A percentile compares a stretch with the other conserved stretches of the same genome.
Evolutionary conservation across 1,284 basidiomycete species (phyloP).

Genomic region (Tilletiaria anomala): DNA sequence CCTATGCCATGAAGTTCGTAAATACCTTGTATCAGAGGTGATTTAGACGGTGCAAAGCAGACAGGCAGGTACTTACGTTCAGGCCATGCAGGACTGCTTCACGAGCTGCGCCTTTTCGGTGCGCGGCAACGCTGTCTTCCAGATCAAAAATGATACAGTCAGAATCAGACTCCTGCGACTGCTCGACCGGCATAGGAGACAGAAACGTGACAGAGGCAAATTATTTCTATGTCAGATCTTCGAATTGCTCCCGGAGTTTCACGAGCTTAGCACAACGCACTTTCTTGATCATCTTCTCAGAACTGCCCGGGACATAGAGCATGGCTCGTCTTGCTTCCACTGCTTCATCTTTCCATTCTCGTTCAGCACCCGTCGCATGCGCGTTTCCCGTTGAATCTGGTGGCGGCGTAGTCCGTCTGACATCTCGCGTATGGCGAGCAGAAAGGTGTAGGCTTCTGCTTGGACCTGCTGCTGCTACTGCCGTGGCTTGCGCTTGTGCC

Average conservation of each 20-base stretch:
- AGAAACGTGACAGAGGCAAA: neutral
- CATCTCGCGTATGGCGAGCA: too few species aligned
- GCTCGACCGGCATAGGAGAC: neutral
- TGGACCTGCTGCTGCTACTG: too few species aligned
- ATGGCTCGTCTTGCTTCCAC: constrained; percentile 5
- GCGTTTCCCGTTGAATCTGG: too few species aligned
- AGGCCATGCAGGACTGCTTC: constrained; percentile 27
- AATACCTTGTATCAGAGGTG: neutral
- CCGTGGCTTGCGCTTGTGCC: too few species aligned
- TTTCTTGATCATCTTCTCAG: constrained; percentile 35
- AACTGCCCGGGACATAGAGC: constrained; percentile 33
- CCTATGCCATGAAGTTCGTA: neutral
- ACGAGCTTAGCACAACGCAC: constrained; percentile 2
- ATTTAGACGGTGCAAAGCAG: neutral
- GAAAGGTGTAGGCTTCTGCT: too few species aligned
- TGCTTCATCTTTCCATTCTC: constrained; percentile 2
- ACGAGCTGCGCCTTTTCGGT: constrained; percentile 28
- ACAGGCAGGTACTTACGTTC: constrained; percentile 8
- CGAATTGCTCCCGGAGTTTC: too few species aligned
- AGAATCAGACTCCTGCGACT: constrained; percentile 10
- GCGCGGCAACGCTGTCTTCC: constrained; percentile 32
- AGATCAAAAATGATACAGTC: constrained; percentile 36
- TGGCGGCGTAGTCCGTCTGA: too few species aligned
- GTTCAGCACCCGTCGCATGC: too few species aligned
- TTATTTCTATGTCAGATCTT: too few species aligned